Evolutionary conservation across 148 eudicot species (phyloP), one percentile per base, ranked within the genome.

Genomic region (Salicornia ramosissima): DNA sequence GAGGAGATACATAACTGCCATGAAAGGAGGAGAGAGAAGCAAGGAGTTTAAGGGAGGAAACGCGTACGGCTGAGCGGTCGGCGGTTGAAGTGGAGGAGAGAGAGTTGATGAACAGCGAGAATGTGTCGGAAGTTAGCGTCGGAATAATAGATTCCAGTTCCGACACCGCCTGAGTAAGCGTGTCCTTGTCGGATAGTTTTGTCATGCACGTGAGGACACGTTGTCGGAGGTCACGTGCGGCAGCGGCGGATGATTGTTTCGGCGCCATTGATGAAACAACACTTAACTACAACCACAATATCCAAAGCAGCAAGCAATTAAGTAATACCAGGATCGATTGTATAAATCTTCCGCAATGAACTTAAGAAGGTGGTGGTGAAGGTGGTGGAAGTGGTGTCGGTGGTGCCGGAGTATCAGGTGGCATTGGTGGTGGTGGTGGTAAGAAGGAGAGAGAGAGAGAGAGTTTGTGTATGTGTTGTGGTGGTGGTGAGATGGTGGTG

Each of bases 181-280:
- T 94, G 71, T 94, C 98, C 18, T 91, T 85, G 66, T 94, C 98
- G 78, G 98, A 87, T 71, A 94, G 88, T 59, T 82, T 87, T 49
- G 84, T 86, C 66, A 88, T 89, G 84, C 95, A 90, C 22, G 89
- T 82, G 29, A 88, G 90, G 8, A 90, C 80, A 0, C 90, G 87
- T 72, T 86, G 96, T 51, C 91, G 93, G 36, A 93, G 82, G 55
- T 88, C 96, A 46, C 91, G 93, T 54, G 90, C 16, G 9, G 76
- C 46, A 22, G 86, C 9, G 4, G 80, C 74, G 25, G 78, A 40
- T 34, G 77, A 26, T 19, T 60, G 74, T 53, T 78, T 74, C 10
- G 83, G 61, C 59, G 82, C 54, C 65, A 69, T 71, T 71, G 61
- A 50, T 2, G 52, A 22, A 28, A 34, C 50, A 14, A 46, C 15